These are phyloP conservation scores for Delonix regia DNA, from an alignment of 306 rosid species.

Conservation along the genomic window DNA sequence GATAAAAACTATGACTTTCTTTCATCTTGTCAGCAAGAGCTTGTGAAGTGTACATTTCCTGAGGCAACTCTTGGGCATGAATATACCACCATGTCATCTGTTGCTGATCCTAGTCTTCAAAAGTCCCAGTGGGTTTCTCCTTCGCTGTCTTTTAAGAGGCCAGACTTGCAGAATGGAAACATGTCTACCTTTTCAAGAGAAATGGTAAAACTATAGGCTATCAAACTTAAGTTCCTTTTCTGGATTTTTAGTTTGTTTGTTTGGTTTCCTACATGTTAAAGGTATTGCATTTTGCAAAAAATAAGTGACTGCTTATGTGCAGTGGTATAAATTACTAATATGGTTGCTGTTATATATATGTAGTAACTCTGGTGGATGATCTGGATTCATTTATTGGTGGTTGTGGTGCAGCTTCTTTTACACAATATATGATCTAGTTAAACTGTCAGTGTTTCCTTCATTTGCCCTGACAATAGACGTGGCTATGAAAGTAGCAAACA, in stretches of 20 bases:
- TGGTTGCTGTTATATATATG: background rate
- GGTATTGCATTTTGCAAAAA: background rate
- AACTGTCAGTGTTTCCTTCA: background rate
- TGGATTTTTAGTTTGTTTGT: conserved; percentile 31
- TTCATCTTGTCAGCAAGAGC: conserved; percentile 45
- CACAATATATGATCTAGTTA: background rate
- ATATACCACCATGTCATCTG: conserved; percentile 35
- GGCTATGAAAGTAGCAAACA: background rate
- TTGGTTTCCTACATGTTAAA: conserved; percentile 12
- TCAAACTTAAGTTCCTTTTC: conserved; percentile 15
- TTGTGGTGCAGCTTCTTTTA: background rate
- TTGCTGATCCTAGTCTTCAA: conserved; percentile 31
- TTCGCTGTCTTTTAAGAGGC: conserved; percentile 49
- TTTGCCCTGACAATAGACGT: background rate
- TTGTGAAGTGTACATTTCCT: conserved; percentile 35
- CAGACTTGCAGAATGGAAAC: conserved; percentile 43
- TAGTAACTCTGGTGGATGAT: too few species aligned
- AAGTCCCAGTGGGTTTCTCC: conserved; percentile 41
- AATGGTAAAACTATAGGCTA: conserved; percentile 42
- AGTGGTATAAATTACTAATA: background rate
- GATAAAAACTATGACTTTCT: conserved; percentile 42
- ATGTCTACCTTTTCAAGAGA: conserved; percentile 42
- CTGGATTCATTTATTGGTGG: background rate
- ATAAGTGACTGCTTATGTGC: background rate
- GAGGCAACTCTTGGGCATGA: conserved; percentile 46